Evolutionary conservation across 768 basidiomycete species (phyloP), one percentile per base, ranked within the genome.

Genomic region (Auriscalpium orientale): DNA sequence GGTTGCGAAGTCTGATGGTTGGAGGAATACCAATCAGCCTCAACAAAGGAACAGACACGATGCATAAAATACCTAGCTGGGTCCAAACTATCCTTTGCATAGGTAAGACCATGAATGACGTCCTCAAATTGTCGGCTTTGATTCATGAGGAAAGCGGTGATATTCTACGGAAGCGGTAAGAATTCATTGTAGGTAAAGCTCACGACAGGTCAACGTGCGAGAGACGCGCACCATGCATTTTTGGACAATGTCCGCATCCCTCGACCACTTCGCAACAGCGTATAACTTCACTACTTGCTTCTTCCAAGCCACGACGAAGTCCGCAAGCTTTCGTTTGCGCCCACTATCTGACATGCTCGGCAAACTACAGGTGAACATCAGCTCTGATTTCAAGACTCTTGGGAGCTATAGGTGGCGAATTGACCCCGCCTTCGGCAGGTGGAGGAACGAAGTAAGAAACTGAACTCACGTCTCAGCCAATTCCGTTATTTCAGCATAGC

Each of bases 281-380:
- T 91, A 91, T 13, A 95, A 71, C 68, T 94, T 94, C 34, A 92
- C 86, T 36, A 92, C 82, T 64, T 95, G 92, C 64, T 92, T 88
- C 71, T 95, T 89, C 6, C 81, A 89, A 67, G 86, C 84, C n/a
- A 92, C 87, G 0, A 92, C 91, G 82, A 89, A 95, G 61, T 94
- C 91, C 2, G 89, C 89, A 35, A 95, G 72, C 16, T 79, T 83
- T 37, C 89, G 82, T 65, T 94, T 94, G 51, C 91, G 80, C 50
- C 84, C 86, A 20, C 71, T 72, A 64, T 92, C 89, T 13, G 89
- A 89, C 85, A 87, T 88, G 65, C 56, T 85, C 85, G 46, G 61
- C 35, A 62, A 58, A 12, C 61, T 62, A 12, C 83, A 85, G n/a
- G 12, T 10, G 21, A 18, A 5, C 44, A 45, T 47, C 22, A 55